Conservation (phyloP, 148 eudicot genomes). For the Camellia granthamiana region DNA sequence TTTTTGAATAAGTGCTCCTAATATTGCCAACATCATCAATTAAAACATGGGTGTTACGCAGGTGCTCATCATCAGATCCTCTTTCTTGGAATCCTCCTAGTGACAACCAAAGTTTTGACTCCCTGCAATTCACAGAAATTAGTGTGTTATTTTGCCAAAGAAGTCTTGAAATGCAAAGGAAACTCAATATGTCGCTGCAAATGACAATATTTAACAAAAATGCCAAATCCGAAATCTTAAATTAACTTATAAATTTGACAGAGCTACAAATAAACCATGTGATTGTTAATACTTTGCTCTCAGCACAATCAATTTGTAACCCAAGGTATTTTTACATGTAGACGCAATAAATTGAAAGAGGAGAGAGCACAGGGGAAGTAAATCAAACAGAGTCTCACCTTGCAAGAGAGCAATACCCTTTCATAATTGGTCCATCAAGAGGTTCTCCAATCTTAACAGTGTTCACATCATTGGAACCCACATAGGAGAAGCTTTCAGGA, state of each 20-base stretch:
- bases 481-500: conserved; percentile 83
- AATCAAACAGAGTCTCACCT: conserved; percentile 30
- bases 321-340: too few relatives aligned
- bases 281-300: too few relatives aligned
- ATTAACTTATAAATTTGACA: too few relatives aligned
- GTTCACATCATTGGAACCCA: conserved; percentile 57
- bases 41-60: conserved; percentile 74
- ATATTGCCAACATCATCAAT: conserved; percentile 72
- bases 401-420: conserved; percentile 72
- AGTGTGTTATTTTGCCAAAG: neutral
- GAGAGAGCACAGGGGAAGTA: neutral
- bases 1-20: conserved; percentile 63
- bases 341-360: too few relatives aligned
- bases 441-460: conserved; percentile 65
- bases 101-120: conserved; percentile 79
- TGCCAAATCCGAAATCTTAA: too few relatives aligned
- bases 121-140: conserved; percentile 42
- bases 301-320: too few relatives aligned
- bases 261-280: too few relatives aligned
- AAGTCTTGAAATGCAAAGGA: too few relatives aligned
- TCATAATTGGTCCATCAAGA: conserved; percentile 78
- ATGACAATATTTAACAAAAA: too few relatives aligned
- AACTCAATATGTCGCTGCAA: too few relatives aligned
- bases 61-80: conserved; percentile 73
- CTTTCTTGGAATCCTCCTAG: conserved; percentile 92